Percentiles rank a stretch among this genome's conserved stretches.
Evolutionary conservation across 2,329 filamentous ascomycete species (phyloP).

Genomic region (Arthrinium phaeospermum): DNA sequence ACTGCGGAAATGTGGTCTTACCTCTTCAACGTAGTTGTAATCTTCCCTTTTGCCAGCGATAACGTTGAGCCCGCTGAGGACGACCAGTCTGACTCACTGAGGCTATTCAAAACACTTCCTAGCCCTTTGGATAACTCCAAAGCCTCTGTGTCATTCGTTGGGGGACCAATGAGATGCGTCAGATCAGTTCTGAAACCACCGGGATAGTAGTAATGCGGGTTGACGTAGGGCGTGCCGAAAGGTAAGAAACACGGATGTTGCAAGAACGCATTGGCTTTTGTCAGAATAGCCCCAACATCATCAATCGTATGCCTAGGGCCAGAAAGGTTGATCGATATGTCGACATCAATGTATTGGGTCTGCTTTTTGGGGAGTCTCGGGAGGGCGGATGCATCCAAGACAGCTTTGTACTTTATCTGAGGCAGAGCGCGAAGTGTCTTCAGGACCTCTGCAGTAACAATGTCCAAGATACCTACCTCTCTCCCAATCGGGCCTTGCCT

Average conservation of each 20-base stretch:
- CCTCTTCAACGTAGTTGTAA: not conserved
- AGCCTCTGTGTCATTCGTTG: not conserved
- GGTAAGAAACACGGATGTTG: not conserved
- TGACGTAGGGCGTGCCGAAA: constrained; percentile 21
- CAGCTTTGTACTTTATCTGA: not conserved
- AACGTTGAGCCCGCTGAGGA: not conserved
- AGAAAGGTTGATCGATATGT: not conserved
- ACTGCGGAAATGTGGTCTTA: too few species aligned
- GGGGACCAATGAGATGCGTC: constrained; percentile 23
- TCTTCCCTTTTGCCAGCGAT: not conserved
- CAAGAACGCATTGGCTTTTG: not conserved
- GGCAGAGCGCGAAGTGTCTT: not conserved
- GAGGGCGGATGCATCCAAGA: not conserved
- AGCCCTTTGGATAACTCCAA: not conserved
- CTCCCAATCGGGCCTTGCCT: not conserved
- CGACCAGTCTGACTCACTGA: not conserved
- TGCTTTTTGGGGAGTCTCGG: not conserved
- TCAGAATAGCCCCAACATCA: not conserved
- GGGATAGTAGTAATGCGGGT: constrained; percentile 25
- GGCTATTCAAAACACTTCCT: not conserved
- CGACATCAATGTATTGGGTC: not conserved
- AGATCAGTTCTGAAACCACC: constrained; percentile 22
- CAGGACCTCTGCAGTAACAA: not conserved
- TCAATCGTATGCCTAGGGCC: not conserved
- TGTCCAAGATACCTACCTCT: not conserved